Percentiles rank a stretch among this genome's conserved stretches.
phyloP scores from a whole-genome alignment of 148 eudicot species.

The Hydrangea macrophylla region DNA sequence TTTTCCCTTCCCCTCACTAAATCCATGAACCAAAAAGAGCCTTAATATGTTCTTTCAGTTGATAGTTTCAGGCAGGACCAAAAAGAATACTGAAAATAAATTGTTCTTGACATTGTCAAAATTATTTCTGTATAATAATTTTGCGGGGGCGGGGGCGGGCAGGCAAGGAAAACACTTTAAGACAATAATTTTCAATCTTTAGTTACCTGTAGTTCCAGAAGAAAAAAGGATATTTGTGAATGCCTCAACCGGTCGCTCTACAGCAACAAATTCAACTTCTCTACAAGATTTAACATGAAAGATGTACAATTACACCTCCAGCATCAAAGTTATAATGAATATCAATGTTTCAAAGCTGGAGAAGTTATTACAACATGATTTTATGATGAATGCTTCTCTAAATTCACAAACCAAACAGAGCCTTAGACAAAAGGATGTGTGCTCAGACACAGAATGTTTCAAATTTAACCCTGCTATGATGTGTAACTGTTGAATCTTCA shows the following conservation, averaged over 20 bases:
- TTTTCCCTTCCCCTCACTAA: too few species aligned
- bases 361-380: too few species aligned
- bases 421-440: too few species aligned
- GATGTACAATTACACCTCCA: constrained; percentile 4
- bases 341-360: constrained; percentile 16
- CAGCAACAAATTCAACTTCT: constrained; percentile 58
- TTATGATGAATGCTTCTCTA: too few species aligned
- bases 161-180: too few species aligned
- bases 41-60: too few species aligned
- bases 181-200: too few species aligned
- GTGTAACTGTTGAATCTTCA: background rate
- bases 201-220: constrained; percentile 92
- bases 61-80: background rate
- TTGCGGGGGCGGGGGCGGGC: background rate
- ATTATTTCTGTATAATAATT: constrained; percentile 5
- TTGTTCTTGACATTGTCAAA: background rate
- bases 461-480: background rate
- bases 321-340: background rate
- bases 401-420: too few species aligned
- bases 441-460: background rate
- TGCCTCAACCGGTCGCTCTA: constrained; percentile 65
- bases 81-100: background rate
- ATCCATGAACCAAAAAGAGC: too few species aligned
- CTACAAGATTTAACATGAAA: constrained; percentile 40
- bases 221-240: constrained; percentile 91